A percentile compares a stretch with the other conserved stretches of the same genome.
Conservation (phyloP, 2,329 filamentous ascomycete genomes). For the Claviceps maximensis region DNA sequence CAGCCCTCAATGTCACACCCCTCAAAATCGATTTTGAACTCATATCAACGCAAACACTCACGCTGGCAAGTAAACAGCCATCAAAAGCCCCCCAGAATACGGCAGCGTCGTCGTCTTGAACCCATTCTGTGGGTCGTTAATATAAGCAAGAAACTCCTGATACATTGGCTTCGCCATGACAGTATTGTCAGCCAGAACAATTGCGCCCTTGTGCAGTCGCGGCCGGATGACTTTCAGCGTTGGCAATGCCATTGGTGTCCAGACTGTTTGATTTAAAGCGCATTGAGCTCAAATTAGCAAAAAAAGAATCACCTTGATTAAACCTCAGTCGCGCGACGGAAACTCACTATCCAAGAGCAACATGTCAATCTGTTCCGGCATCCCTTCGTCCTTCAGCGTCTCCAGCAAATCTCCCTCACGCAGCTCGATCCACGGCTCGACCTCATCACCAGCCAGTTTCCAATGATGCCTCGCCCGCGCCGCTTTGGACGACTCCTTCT, state of each 20-base stretch:
- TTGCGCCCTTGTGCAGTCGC: constrained; percentile 29
- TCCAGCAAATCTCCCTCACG: constrained; percentile 43
- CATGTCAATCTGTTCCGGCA: constrained; percentile 39
- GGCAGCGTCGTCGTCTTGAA: constrained; percentile 28
- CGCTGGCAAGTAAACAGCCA: constrained; percentile 7
- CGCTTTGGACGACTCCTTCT: constrained; percentile 44
- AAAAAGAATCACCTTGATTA: background rate
- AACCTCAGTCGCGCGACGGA: background rate
- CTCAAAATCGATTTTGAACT: background rate
- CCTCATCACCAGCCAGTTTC: constrained; percentile 33
- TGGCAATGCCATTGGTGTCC: constrained; percentile 40
- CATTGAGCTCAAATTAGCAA: background rate
- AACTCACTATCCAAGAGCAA: constrained; percentile 47
- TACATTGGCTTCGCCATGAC: constrained; percentile 23
- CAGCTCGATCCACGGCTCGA: constrained; percentile 39
- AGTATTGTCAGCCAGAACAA: constrained; percentile 38
- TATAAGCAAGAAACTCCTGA: constrained; percentile 30
- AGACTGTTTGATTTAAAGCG: constrained; percentile 26
- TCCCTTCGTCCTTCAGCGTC: constrained; percentile 28
- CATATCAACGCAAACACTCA: background rate
- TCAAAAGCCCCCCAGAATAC: constrained; percentile 17
- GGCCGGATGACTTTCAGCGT: constrained; percentile 33
- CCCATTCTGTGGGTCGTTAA: constrained; percentile 31
- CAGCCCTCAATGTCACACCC: background rate
- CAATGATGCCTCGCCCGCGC: constrained; percentile 38